Conservation (phyloP, 139 green algal genomes). For the Chlorella sp. region DNA sequence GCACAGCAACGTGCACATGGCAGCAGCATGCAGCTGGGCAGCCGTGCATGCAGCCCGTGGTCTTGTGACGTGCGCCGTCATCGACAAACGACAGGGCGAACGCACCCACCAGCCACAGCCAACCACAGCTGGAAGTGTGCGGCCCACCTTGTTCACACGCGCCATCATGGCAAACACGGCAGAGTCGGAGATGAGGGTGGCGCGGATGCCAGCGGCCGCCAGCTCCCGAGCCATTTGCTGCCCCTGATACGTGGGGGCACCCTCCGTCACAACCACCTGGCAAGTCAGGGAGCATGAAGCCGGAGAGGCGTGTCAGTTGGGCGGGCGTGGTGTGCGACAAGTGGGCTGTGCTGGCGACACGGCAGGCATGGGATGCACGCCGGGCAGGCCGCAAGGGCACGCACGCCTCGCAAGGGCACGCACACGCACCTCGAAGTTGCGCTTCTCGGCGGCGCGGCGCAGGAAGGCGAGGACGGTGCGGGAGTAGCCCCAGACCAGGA, state of each 20-base stretch:
- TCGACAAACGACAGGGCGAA: too few relatives aligned
- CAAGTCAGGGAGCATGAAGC: neutral
- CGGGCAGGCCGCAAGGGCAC: neutral
- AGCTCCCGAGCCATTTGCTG: slow-evolving; percentile 87
- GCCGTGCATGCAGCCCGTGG: too few relatives aligned
- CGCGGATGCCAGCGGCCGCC: slow-evolving; percentile 78
- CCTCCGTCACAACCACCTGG: slow-evolving; percentile 95
- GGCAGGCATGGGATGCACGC: neutral
- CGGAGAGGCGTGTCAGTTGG: too few relatives aligned
- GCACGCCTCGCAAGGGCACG: neutral
- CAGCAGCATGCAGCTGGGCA: too few relatives aligned
- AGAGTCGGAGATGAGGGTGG: slow-evolving; percentile 88
- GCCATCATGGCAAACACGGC: slow-evolving; percentile 98
- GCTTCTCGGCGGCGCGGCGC: slow-evolving; percentile 86
- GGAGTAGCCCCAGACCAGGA: slow-evolving; percentile 85
- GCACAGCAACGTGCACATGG: too few relatives aligned
- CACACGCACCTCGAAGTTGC: slow-evolving; percentile 83
- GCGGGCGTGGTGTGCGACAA: too few relatives aligned
- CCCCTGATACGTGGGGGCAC: slow-evolving; percentile 84
- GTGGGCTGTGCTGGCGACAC: neutral
- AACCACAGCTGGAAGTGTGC: too few relatives aligned
- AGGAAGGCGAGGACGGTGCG: slow-evolving; percentile 87
- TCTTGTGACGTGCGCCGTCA: too few relatives aligned
- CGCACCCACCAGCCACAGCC: too few relatives aligned
- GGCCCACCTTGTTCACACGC: slow-evolving; percentile 89